A percentile compares a stretch with the other conserved stretches of the same genome.
phyloP scores from a whole-genome alignment of 257 asterid genomes.

The Capsicum pubescens region DNA sequence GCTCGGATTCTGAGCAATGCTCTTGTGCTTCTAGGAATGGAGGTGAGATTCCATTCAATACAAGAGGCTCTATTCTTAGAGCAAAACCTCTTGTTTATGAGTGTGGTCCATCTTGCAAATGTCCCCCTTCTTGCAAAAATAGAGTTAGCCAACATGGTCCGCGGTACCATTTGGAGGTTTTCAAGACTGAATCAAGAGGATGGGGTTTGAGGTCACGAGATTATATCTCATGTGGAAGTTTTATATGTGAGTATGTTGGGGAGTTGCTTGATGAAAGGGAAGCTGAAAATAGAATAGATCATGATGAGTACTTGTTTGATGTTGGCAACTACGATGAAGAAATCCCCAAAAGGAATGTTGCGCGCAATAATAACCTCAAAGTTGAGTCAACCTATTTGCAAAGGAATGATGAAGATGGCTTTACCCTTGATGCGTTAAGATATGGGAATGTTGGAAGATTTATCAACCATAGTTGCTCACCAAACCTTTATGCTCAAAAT shows the following conservation, averaged over 20 bases:
- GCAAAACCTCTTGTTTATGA: conserved; percentile 43
- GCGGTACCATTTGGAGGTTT: conserved; percentile 46
- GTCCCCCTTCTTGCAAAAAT: conserved; percentile 58
- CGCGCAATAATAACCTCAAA: background rate
- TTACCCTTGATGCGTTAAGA: conserved; percentile 45
- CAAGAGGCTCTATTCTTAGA: conserved; percentile 34
- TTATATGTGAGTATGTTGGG: conserved; percentile 63
- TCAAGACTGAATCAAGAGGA: conserved; percentile 45
- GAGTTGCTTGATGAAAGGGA: conserved; percentile 40
- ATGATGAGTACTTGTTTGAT: conserved; percentile 38
- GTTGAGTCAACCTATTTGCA: conserved; percentile 27
- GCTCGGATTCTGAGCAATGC: conserved; percentile 45
- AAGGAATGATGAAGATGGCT: conserved; percentile 27
- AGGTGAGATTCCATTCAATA: conserved; percentile 63
- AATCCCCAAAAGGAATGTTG: conserved; percentile 5
- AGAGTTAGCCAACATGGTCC: conserved; percentile 59
- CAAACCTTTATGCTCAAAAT: conserved; percentile 49
- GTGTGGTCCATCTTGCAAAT: conserved; percentile 63
- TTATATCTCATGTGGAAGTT: conserved; percentile 47
- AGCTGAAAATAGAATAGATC: conserved; percentile 31
- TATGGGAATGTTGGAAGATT: conserved; percentile 66
- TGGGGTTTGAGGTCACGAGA: conserved; percentile 62
- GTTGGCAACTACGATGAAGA: conserved; percentile 29
- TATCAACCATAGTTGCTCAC: conserved; percentile 48
- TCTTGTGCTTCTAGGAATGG: conserved; percentile 47